Percentiles rank a stretch among this genome's conserved stretches.
Conservation (phyloP, 83 land plant genomes). For the Isoetes engelmannii region DNA sequence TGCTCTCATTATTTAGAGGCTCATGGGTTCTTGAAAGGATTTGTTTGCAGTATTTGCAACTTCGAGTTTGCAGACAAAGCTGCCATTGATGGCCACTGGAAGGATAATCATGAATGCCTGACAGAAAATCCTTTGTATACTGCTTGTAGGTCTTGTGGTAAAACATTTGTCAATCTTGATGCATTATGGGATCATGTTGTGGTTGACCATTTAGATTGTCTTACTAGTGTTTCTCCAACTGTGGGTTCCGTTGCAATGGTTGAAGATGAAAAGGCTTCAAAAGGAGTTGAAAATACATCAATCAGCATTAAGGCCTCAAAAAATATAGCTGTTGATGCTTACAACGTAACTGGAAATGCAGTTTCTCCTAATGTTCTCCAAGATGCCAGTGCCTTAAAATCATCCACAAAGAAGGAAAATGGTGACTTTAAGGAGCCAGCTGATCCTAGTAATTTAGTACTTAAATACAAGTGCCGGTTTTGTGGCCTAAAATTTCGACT, state of each 20-base stretch:
- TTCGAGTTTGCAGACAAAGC: constrained; percentile 48
- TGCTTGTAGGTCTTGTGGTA: constrained; percentile 65
- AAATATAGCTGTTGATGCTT: too few relatives aligned
- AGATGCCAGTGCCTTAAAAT: too few relatives aligned
- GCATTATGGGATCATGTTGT: constrained; percentile 76
- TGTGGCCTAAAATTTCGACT: constrained; percentile 77
- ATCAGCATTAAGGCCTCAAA: too few relatives aligned
- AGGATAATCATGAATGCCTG: constrained; percentile 43
- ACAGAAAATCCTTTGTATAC: constrained; percentile 15
- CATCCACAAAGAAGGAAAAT: too few relatives aligned
- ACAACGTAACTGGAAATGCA: too few relatives aligned
- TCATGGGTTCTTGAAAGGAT: constrained; percentile 71
- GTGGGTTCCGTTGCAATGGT: too few relatives aligned
- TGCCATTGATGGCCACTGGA: constrained; percentile 60
- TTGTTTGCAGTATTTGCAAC: constrained; percentile 63
- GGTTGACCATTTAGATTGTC: constrained; percentile 46
- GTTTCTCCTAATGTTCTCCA: too few relatives aligned
- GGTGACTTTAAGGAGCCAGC: constrained; percentile 11
- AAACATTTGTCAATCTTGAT: constrained; percentile 52
- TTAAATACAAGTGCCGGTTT: constrained; percentile 56
- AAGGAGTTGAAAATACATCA: too few relatives aligned
- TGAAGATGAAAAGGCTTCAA: too few relatives aligned
- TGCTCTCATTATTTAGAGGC: constrained; percentile 67
- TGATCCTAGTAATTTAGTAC: constrained; percentile 14
- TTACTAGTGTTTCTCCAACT: constrained; percentile 12